phyloP scores from a whole-genome alignment of 805 yeast species.

The Candida sithepensis region DNA sequence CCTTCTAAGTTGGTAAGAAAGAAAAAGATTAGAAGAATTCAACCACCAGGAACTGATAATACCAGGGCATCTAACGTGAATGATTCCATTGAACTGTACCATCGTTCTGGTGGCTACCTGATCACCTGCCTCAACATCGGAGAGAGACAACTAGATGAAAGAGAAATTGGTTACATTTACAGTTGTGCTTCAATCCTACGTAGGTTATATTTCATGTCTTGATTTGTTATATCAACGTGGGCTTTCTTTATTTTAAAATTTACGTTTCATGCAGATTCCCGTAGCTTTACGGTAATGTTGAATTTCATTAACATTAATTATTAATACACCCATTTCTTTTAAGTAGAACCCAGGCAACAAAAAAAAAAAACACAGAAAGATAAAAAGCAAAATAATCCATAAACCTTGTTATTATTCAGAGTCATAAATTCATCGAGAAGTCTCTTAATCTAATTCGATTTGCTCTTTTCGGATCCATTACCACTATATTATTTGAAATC shows the following conservation, averaged over 20 bases:
- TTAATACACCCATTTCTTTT: background rate
- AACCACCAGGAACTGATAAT: slow-evolving; percentile 1
- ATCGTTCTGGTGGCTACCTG: slow-evolving; percentile 51
- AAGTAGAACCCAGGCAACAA: background rate
- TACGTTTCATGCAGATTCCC: background rate
- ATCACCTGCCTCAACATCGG: slow-evolving; percentile 42
- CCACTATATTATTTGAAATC: slow-evolving; percentile 25
- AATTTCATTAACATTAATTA: background rate
- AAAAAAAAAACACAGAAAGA: too few relatives aligned
- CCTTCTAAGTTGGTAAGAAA: slow-evolving; percentile 42
- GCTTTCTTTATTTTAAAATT: background rate
- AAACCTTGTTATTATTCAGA: too few relatives aligned
- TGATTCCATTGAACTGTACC: slow-evolving; percentile 38
- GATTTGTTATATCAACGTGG: background rate
- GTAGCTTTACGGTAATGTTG: background rate
- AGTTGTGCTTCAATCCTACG: slow-evolving; percentile 46
- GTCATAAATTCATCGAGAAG: slow-evolving; percentile 11
- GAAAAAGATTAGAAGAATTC: slow-evolving; percentile 13
- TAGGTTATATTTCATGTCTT: slow-evolving; percentile 38
- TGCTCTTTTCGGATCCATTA: slow-evolving; percentile 25
- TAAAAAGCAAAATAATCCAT: too few relatives aligned
- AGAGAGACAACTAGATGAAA: slow-evolving; percentile 29
- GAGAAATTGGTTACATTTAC: slow-evolving; percentile 42
- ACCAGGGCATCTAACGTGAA: slow-evolving; percentile 3
- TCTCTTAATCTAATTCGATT: slow-evolving; percentile 28